A percentile compares a stretch with the other conserved stretches of the same genome.
Conservation (phyloP, 1,284 basidiomycete species). For the Ustilago curta region DNA sequence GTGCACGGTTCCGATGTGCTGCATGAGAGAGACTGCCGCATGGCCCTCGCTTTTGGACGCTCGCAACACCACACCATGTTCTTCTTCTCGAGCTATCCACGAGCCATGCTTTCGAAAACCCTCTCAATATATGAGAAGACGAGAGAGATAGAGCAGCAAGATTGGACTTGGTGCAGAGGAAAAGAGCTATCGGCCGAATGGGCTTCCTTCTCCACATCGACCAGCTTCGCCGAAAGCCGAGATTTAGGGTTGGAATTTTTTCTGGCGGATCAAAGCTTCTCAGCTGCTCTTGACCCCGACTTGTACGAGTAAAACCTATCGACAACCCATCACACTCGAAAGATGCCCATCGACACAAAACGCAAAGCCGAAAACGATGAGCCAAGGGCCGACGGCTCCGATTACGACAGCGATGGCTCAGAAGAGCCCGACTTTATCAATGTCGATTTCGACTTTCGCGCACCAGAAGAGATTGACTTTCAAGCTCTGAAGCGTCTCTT, state of each 20-base stretch:
- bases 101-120: not conserved
- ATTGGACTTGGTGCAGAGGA: not conserved
- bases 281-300: not conserved
- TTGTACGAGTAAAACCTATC: not conserved
- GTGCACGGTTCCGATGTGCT: slow-evolving; percentile 25
- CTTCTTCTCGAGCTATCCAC: not conserved
- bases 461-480: slow-evolving; percentile 62
- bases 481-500: slow-evolving; percentile 64
- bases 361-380: slow-evolving; percentile 48
- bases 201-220: slow-evolving; percentile 15
- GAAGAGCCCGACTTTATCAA: slow-evolving; percentile 64
- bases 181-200: slow-evolving; percentile 13
- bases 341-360: slow-evolving; percentile 42
- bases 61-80: not conserved
- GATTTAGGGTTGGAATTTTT: slow-evolving; percentile 12
- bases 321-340: not conserved
- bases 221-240: slow-evolving; percentile 17
- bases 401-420: slow-evolving; percentile 48
- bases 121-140: not conserved
- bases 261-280: slow-evolving; percentile 10
- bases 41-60: not conserved
- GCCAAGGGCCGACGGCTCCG: slow-evolving; percentile 41
- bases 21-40: slow-evolving; percentile 5
- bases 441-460: slow-evolving; percentile 66
- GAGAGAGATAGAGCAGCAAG: not conserved